Conservation (phyloP, 169 alveolate species). For the Eimeria falciformis region DNA sequence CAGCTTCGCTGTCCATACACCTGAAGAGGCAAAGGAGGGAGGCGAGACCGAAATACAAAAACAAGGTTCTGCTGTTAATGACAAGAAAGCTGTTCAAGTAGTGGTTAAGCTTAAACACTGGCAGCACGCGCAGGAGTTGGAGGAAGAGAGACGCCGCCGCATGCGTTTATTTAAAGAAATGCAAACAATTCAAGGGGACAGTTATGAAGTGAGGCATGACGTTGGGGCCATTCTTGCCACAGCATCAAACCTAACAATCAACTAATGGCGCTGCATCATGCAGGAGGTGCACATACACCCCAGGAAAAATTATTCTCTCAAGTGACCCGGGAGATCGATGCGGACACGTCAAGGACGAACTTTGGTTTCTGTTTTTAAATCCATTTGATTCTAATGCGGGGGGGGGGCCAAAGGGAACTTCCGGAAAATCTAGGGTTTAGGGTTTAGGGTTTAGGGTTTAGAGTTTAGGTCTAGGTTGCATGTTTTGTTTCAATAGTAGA, state of each 20-base stretch:
- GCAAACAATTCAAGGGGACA: neutral
- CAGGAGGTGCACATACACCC: neutral
- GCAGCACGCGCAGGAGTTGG: neutral
- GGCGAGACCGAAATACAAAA: neutral
- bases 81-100: neutral
- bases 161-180: neutral
- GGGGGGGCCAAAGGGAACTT: neutral
- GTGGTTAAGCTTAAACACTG: neutral
- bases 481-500: neutral
- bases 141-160: neutral
- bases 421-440: neutral
- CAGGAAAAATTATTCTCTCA: too few species aligned
- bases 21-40: neutral
- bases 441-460: constrained; percentile 5
- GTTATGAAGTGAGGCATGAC: neutral
- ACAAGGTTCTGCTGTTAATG: neutral
- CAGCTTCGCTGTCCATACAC: too few species aligned
- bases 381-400: too few species aligned
- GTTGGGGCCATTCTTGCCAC: neutral
- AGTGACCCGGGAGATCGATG: too few species aligned
- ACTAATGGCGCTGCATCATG: neutral
- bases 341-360: too few species aligned
- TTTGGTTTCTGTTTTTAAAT: neutral
- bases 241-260: neutral
- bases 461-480: neutral